These are phyloP conservation scores for Nothomitra cinnamomea DNA, from an alignment of 2,329 filamentous ascomycete genomes.

Conservation along the genomic window DNA sequence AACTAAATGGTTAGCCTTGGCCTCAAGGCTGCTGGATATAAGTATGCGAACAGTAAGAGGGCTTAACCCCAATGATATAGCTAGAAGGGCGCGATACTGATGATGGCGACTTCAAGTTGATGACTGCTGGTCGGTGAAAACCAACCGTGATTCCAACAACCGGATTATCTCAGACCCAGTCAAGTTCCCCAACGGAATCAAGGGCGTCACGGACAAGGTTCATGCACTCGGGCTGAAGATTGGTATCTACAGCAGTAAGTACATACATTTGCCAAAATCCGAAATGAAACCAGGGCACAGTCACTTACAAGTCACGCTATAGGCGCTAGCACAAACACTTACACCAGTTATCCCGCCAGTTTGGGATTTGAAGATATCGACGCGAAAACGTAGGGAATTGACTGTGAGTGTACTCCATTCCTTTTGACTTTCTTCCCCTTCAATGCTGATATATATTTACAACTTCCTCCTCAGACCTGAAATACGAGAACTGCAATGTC, in stretches of 20 bases:
- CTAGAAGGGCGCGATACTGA: too few species aligned
- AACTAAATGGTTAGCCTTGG: too few species aligned
- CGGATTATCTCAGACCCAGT: slow-evolving; percentile 29
- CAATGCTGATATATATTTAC: neutral
- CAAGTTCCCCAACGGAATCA: slow-evolving; percentile 43
- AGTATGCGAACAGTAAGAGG: slow-evolving; percentile 1
- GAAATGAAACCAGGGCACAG: too few species aligned
- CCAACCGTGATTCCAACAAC: slow-evolving; percentile 25
- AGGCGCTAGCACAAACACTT: too few species aligned
- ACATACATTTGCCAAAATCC: slow-evolving; percentile 9
- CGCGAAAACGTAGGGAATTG: too few species aligned
- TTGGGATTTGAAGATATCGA: too few species aligned
- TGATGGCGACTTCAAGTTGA: too few species aligned
- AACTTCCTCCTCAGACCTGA: slow-evolving; percentile 33
- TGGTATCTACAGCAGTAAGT: slow-evolving; percentile 38
- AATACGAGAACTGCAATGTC: slow-evolving; percentile 39
- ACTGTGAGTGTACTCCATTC: too few species aligned
- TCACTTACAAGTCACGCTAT: too few species aligned
- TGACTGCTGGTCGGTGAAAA: slow-evolving; percentile 40
- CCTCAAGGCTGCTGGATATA: neutral
- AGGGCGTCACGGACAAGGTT: slow-evolving; percentile 33
- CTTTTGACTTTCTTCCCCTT: too few species aligned
- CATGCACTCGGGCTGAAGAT: slow-evolving; percentile 42
- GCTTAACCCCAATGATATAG: too few species aligned
- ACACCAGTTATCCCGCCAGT: too few species aligned